Evolutionary conservation across 1,284 basidiomycete species (phyloP), one percentile per base, ranked within the genome.

Genomic region (Trametes pubescens): DNA sequence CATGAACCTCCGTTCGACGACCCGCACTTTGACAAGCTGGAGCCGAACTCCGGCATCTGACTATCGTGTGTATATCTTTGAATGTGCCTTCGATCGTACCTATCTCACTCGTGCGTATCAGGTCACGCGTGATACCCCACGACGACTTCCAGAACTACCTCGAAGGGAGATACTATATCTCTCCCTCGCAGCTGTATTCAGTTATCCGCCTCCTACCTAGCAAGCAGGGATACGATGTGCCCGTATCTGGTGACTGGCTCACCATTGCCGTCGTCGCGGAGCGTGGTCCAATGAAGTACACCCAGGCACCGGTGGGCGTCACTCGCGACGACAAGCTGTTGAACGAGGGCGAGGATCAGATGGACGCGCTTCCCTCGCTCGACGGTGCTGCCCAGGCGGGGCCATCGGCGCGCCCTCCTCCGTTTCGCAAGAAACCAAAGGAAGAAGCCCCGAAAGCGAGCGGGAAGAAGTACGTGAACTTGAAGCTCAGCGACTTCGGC

Each of bases 171-270:
- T 97, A 91, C 76, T 94, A 92, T 73, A 82, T 99, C 48, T 89
- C 93, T 0, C 95, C 96, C 0, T 95, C 94, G 0, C 86, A 85
- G 32, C 81, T 99, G 35, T 99, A 99, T 80, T 94, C 94, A 6
- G 86, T 90, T 52, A 85, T 94, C 49, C 88, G 92, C 13, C 85
- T 93, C 0, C 83, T 89, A 9, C 86, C 90, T 0, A 89, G 92
- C 70, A 91, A 93, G 69, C 87, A 90, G 60, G 90, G 90, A 16
- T 96, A 95, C 76, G 94, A 98, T 56, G 85, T 99, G 0, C 96
- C 96, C 2, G 89, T 99, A 4, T 86, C 88, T 6, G 93, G 93
- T 1, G 97, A 99, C 76, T 99, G 92, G 91, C 85, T 96, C 51
- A 92, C 93, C 9, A 92, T 97, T 57, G 94, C 92, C 1, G 94